Evolutionary conservation across 352 stramenopile species (phyloP), one percentile per base, ranked within the genome.

Genomic region (Pythium aquatile): DNA sequence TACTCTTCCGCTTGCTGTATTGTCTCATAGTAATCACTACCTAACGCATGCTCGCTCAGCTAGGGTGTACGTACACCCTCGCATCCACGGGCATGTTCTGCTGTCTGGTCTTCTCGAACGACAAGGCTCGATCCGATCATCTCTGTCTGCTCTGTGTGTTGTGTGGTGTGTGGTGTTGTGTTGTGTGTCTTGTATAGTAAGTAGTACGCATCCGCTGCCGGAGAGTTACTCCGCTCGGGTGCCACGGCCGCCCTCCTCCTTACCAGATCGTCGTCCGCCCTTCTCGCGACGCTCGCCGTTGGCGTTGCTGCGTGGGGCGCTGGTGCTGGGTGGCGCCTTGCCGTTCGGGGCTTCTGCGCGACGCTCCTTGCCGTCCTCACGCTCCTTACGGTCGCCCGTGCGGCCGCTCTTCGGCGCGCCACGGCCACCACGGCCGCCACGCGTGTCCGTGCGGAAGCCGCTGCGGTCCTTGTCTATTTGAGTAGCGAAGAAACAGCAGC

Each of bases 361-460:
- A 35, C 65, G 68, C 37, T 81, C 73, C 26, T 90, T 88, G 17
- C 75, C 65, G 6, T 91, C 79, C 28, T 79, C 83, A 42, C 82
- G 84, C 33, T 89, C 78, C 74, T 90, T 90, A 54, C 81, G 79
- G 14, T 91, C 83, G 49, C 74, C 75, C 10, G 61, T 58, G 54
- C 70, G 70, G 53, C 87, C 79, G 32, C 77, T 79, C 32, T 78
- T 82, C 24, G 69, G 66, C 20, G 63, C 46, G 48, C 79, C 83
- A 71, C 69, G 63, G 17, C 75, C 80, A 52, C 79, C 72, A 61
- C 81, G 74, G 8, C 79, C 73, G 60, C 79, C 79, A 63, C 83
- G 74, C 62, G 72, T 35, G 68, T 86, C 72, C 56, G 70, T 55
- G 42, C 84, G 82, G 72, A 87, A 87, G 24, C 78, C 73, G 54